phyloP scores from a whole-genome alignment of 2,329 filamentous ascomycete genomes.

The Penicillium freii region DNA sequence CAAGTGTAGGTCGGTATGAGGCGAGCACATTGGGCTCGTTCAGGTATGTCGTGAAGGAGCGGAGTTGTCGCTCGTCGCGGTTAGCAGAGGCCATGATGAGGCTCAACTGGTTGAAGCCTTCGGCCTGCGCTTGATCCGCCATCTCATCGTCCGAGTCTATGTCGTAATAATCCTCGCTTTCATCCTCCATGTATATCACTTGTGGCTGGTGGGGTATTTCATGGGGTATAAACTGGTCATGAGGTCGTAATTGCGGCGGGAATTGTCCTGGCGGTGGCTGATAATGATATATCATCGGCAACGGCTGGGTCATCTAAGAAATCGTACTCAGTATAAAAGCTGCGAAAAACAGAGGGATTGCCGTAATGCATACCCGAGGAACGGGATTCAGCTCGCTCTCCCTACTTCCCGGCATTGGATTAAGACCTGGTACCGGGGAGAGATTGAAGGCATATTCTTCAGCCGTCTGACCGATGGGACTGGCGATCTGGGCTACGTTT shows the following conservation, averaged over 20 bases:
- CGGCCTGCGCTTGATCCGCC: conserved; percentile 38
- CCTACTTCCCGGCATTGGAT: background rate
- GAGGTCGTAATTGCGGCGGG: conserved; percentile 1
- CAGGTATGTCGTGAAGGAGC: conserved; percentile 50
- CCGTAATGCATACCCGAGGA: conserved; percentile 4
- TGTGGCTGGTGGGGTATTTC: conserved; percentile 17
- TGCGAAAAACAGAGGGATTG: background rate
- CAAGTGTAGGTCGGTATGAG: conserved; percentile 64
- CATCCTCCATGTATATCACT: conserved; percentile 48
- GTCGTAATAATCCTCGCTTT: conserved; percentile 63
- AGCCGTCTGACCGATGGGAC: conserved; percentile 1
- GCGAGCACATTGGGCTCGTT: conserved; percentile 54
- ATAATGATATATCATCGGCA: conserved; percentile 15
- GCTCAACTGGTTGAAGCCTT: conserved; percentile 40
- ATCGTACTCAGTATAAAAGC: background rate
- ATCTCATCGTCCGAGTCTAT: conserved; percentile 61
- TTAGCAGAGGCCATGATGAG: conserved; percentile 48
- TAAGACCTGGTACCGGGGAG: background rate
- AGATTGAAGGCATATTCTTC: conserved; percentile 7
- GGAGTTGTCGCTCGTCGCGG: conserved; percentile 47
- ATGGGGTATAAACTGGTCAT: conserved; percentile 11
- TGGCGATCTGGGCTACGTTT: background rate
- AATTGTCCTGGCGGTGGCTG: conserved; percentile 5
- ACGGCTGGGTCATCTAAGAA: conserved; percentile 4
- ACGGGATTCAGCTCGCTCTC: background rate